Base-by-base conservation (phyloP, 148 eudicot genomes). In the Rhododendron ovatum region DNA sequence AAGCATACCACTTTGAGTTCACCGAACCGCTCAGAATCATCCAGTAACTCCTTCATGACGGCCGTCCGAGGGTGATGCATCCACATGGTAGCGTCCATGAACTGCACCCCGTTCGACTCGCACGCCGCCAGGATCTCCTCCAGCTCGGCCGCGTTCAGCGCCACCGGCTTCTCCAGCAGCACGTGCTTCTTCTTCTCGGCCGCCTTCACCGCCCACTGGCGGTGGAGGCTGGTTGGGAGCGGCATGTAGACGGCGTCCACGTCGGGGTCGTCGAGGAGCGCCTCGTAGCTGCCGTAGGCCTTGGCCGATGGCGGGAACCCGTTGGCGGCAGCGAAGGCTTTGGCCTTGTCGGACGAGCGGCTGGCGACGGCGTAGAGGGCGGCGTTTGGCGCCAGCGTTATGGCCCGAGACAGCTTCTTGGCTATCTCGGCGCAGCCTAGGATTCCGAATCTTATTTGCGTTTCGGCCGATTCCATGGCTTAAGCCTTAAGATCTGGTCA, bases 31-130 rank as follows among this genome's bases (percentile, higher is more conserved):
- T 81, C 43, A 0, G 43, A 7, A 81, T 81, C 83, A 13, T 37
- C 7, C 12, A 81, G 65, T 4, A 81, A 81, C 20, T 53, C 67
- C 43, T 33, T 53, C 83, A 81, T 81, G 39, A 30, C 33, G 2
- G 67, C 83, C 0, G 83, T 55, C n/a, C 83, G 18, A 8, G 83
- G 67, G 22, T 81, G 41, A 22, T 81, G 83, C 65, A 81, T 55
- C 83, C 83, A 81, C 83, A 81, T 81, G 43, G 83, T 81, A 55
- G 43, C 5, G 11, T 81, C 83, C 83, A 81, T 81, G 83, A 81
- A 81, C 67, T 81, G 83, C 17, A 81, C 83, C 18, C 83, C 83
- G 57, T 81, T 53, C 5, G 83, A 15, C 33, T 81, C 83, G 43
- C 83, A 81, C 8, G 83, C 83, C 26, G 1, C 26, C 24, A 55